These are phyloP conservation scores for Fusarium albosuccineum DNA, from an alignment of 2,329 filamentous ascomycete genomes.

Conservation along the genomic window DNA sequence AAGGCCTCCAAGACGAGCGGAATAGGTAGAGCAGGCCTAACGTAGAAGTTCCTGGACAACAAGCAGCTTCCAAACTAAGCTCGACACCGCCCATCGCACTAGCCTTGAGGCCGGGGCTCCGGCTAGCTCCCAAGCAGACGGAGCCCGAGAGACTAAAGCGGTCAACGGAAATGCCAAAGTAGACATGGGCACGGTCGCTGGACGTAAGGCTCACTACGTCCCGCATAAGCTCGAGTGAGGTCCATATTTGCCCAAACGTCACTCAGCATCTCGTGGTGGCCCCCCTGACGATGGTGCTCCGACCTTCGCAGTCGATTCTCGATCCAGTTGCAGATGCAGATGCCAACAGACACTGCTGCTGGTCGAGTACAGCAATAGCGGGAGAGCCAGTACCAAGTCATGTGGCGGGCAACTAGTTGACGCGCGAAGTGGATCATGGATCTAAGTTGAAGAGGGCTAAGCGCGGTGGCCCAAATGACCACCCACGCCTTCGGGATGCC, in stretches of 20 bases:
- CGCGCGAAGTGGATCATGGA: slow-evolving; percentile 38
- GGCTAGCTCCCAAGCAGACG: slow-evolving; percentile 42
- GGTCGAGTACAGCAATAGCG: slow-evolving; percentile 22
- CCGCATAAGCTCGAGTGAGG: slow-evolving; percentile 36
- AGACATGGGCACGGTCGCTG: slow-evolving; percentile 33
- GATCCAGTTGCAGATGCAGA: slow-evolving; percentile 31
- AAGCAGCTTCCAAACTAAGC: slow-evolving; percentile 39
- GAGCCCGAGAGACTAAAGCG: slow-evolving; percentile 43
- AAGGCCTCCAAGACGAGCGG: slow-evolving; percentile 35
- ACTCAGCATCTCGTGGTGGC: slow-evolving; percentile 12
- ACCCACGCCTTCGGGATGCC: slow-evolving; percentile 34
- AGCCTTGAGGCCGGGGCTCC: slow-evolving; percentile 42
- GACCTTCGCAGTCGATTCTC: slow-evolving; percentile 19
- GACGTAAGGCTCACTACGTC: slow-evolving; percentile 17
- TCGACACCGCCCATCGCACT: slow-evolving; percentile 46
- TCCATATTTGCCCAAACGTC: slow-evolving; percentile 38
- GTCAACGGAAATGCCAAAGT: slow-evolving; percentile 45
- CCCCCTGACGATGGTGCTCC: slow-evolving; percentile 25
- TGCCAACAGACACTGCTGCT: slow-evolving; percentile 35
- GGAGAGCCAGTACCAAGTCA: slow-evolving; percentile 35
- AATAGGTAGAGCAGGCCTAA: slow-evolving; percentile 36
- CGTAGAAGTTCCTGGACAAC: slow-evolving; percentile 31
- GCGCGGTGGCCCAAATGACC: slow-evolving; percentile 39
- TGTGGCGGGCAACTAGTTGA: slow-evolving; percentile 35
- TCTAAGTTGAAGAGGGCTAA: slow-evolving; percentile 40